Percentiles rank a stretch among this genome's conserved stretches.
Conservation (phyloP, 768 basidiomycete genomes). For the Psilocybe subaeruginosa region DNA sequence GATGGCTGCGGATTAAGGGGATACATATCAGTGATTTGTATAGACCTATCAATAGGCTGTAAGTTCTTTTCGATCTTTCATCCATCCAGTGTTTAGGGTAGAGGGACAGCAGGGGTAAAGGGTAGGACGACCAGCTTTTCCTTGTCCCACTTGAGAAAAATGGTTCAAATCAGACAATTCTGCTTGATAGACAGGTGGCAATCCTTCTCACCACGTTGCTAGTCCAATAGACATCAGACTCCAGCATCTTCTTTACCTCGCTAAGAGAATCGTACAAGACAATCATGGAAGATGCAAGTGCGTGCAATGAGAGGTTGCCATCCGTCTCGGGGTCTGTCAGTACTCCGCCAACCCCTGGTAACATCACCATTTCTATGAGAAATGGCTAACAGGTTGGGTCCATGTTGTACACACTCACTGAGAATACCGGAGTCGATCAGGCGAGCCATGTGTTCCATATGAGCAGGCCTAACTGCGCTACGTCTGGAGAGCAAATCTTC, state of each 20-base stretch:
- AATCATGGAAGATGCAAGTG: slow-evolving; percentile 61
- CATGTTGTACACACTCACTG: slow-evolving; percentile 37
- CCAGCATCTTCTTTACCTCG: slow-evolving; percentile 40
- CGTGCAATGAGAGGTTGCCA: slow-evolving; percentile 42
- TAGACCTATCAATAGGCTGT: background rate
- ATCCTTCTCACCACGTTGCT: slow-evolving; percentile 34
- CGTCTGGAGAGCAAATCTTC: slow-evolving; percentile 54
- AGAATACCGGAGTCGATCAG: slow-evolving; percentile 43
- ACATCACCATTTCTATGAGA: background rate
- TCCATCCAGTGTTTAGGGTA: slow-evolving; percentile 9
- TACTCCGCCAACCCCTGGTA: slow-evolving; percentile 57
- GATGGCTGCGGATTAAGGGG: background rate
- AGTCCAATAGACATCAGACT: slow-evolving; percentile 43
- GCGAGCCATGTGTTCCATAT: slow-evolving; percentile 47
- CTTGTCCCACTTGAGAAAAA: slow-evolving; percentile 55
- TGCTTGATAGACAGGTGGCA: background rate
- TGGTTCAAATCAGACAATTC: background rate
- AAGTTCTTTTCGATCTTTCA: background rate
- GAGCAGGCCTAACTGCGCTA: slow-evolving; percentile 49
- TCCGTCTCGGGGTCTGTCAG: slow-evolving; percentile 54
- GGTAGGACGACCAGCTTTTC: slow-evolving; percentile 54
- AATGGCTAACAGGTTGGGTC: background rate
- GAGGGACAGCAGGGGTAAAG: slow-evolving; percentile 26
- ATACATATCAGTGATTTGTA: background rate
- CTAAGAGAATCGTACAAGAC: slow-evolving; percentile 54